Evolutionary conservation across 768 basidiomycete species (phyloP), one percentile per base, ranked within the genome.

Genomic region (Trametes villosa): DNA sequence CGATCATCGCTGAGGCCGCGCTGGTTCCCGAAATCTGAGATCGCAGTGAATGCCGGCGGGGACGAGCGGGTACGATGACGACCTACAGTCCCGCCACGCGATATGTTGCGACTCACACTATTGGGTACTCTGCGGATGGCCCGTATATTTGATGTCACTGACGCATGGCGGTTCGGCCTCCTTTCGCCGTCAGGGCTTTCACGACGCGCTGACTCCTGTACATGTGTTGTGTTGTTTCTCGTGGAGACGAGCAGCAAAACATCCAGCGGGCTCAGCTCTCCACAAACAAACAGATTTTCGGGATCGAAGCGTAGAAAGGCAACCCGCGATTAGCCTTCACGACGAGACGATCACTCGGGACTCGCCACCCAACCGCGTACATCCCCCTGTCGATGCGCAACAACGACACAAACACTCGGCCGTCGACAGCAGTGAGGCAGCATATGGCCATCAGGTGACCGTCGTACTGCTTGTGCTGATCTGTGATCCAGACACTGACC

Each of bases 371-470:
- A 31, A 47, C 46, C 34, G 46, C 38, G 41, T 44, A 33, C 34
- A 40, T 42, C 29, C 31, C 33, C 27, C 36, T 49, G 52, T 60
- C 48, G 60, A 55, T 50, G 47, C n/a, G 47, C 47, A 27, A 50
- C 60, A 48, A 61, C 52, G 40, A 41, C 47, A 45, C 57, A 52
- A 31, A 47, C 54, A 38, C 13, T 34, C 44, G 30, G 36, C 24
- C 22, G 22, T 36, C 9, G 46, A 54, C 24, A 47, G 22, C 53
- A 51, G 22, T 22, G 29, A 55, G 33, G 47, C 47, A 57, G 44
- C 48, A 53, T n/a, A 11, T 46, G 17, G 27, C 44, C 60, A 62
- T 57, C 60, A 57, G 60, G 60, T 62, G 55, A 62, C 60, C 41
- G 53, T 56, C 36, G 60, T 56, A 55, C 47, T 33, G 60, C 60